Evolutionary conservation across 345 rosid genomes (phyloP), one percentile per base, ranked within the genome.

Genomic region (Cardiospermum halicacabum): DNA sequence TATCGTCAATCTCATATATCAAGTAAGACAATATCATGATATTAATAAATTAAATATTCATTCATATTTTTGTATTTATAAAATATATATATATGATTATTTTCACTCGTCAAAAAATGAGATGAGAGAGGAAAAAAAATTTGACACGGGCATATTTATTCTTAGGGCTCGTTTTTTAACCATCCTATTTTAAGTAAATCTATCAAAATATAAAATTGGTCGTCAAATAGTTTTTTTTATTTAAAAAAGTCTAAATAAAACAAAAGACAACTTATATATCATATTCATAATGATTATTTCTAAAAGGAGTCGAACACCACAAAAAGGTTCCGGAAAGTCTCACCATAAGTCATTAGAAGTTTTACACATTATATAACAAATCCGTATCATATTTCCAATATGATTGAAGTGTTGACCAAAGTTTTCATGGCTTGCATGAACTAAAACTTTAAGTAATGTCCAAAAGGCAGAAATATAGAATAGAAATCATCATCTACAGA

Each of bases 401-500:
- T 48, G 50, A 1, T 3, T 42, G 19, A 68, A 58, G 30, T 22
- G 66, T 7, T 6, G 10, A 19, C 55, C 69, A 34, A 68, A 19
- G 9, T 68, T 58, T 64, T 53, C 73, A 68, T 73, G 66, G 27
- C 6, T 19, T 32, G 2, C 11, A 53, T 68, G 50, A 5, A 56
- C 57, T 11, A 18, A 24, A 9, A 66, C 62, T 54, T 70, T 71
- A 59, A 71, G 26, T 31, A 66, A 42, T 12, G 71, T 65, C 70
- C 43, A 7, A 72, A 3, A 19, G 15, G 6, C 18, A 4, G 22
- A 65, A 72, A 72, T 13, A 53, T 32, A n/a, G 12, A 8, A 21
- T 66, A n/a, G 51, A 19, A 53, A 54, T 65, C 7, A 8, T 2
- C 11, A 30, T 60, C 57, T 45, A 65, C 45, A 43, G n/a, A n/a